Evolutionary conservation across 2,329 filamentous ascomycete species (phyloP).

Genomic region (Leptoxyphium fumago): DNA sequence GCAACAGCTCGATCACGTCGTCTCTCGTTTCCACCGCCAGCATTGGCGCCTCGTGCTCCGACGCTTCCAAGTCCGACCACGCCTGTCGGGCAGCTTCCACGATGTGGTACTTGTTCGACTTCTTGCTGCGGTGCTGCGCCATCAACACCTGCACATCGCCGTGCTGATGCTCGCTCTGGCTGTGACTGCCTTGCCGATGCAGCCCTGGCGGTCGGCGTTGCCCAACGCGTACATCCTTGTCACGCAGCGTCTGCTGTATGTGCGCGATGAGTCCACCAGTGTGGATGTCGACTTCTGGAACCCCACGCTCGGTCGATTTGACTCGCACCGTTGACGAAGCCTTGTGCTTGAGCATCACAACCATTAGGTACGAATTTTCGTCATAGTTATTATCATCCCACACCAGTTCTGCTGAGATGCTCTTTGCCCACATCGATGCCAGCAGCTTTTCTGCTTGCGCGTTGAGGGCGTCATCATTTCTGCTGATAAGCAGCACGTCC

Average conservation of each 20-base stretch:
- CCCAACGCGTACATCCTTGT: conserved; percentile 43
- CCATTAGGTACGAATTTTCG: conserved; percentile 48
- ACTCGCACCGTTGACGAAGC: conserved; percentile 38
- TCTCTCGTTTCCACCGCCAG: conserved; percentile 81
- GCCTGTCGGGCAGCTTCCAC: conserved; percentile 57
- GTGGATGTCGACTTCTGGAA: conserved; percentile 58
- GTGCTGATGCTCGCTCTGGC: conserved; percentile 30
- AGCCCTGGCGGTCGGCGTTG: conserved; percentile 24
- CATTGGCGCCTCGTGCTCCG: conserved; percentile 64
- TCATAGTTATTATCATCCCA: conserved; percentile 35
- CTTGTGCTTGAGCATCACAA: conserved; percentile 74
- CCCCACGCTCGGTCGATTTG: conserved; percentile 35
- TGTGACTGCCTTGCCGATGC: conserved; percentile 24
- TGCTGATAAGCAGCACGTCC: conserved; percentile 80
- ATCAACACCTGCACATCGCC: conserved; percentile 76
- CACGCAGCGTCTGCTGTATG: conserved; percentile 68
- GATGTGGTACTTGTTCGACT: conserved; percentile 75
- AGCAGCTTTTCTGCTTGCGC: conserved; percentile 64
- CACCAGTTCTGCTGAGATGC: conserved; percentile 79
- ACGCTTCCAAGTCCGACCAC: conserved; percentile 48
- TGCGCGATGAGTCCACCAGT: conserved; percentile 60
- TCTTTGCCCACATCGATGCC: conserved; percentile 63
- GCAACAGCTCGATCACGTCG: conserved; percentile 61
- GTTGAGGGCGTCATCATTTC: conserved; percentile 62
- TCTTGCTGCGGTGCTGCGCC: conserved; percentile 72